Percentiles rank a stretch among this genome's conserved stretches.
Conservation (phyloP, 345 rosid genomes). For the Populus ilicifolia region DNA sequence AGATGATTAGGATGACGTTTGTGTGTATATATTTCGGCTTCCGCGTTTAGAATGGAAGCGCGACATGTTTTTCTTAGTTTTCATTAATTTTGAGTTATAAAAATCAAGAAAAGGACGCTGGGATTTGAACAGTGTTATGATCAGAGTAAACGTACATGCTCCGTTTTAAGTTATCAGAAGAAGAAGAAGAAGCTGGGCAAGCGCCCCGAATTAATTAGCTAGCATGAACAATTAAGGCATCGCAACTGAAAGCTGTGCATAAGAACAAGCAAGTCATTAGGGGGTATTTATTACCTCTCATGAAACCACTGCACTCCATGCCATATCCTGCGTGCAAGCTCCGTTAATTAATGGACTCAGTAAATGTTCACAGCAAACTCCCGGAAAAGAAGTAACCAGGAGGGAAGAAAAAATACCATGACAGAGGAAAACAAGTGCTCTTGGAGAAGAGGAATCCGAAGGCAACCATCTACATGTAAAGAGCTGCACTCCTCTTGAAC, state of each 20-base stretch:
- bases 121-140: too few relatives aligned
- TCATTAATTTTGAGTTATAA: neutral
- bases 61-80: neutral
- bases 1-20: too few relatives aligned
- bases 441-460: slow-evolving; percentile 46
- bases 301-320: slow-evolving; percentile 90
- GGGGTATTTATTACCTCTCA: slow-evolving; percentile 69
- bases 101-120: too few relatives aligned
- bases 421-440: slow-evolving; percentile 86
- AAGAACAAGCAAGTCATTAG: neutral
- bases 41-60: too few relatives aligned
- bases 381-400: neutral
- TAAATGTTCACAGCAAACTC: slow-evolving; percentile 12
- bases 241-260: neutral
- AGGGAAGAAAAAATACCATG: slow-evolving; percentile 47
- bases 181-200: neutral
- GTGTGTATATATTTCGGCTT: too few relatives aligned
- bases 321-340: slow-evolving; percentile 69
- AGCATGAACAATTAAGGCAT: neutral
- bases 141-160: too few relatives aligned
- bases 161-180: neutral
- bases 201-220: neutral
- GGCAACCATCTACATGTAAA: slow-evolving; percentile 93
- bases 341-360: slow-evolving; percentile 38
- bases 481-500: slow-evolving; percentile 67